Percentiles rank a stretch among this genome's conserved stretches.
phyloP scores from a whole-genome alignment of 306 rosid genomes.

The Canavalia gladiata region DNA sequence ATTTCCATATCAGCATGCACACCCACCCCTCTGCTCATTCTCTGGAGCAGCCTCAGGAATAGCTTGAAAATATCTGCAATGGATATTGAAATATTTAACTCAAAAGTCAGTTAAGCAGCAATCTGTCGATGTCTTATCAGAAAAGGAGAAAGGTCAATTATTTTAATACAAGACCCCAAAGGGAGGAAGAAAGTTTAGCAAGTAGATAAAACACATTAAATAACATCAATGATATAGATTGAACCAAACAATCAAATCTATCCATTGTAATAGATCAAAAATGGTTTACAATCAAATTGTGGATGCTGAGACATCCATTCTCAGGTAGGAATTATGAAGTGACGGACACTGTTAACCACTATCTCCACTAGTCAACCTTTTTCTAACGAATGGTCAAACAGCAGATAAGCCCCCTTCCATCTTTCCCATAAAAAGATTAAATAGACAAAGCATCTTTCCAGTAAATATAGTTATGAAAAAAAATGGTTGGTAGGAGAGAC shows the following conservation, averaged over 20 bases:
- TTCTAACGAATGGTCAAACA: neutral
- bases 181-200: neutral
- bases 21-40: slow-evolving; percentile 83
- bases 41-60: slow-evolving; percentile 83
- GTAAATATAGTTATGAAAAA: neutral
- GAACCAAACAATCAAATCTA: neutral
- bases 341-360: too few relatives aligned
- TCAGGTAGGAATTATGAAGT: neutral
- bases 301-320: slow-evolving; percentile 9
- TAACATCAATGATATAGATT: neutral
- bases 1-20: slow-evolving; percentile 77
- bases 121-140: neutral
- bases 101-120: slow-evolving; percentile 18
- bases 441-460: neutral
- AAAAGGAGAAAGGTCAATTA: slow-evolving; percentile 1
- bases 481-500: neutral
- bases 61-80: slow-evolving; percentile 92
- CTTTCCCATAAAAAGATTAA: neutral
- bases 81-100: slow-evolving; percentile 21
- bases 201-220: neutral
- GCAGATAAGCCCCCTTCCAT: neutral
- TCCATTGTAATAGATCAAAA: neutral
- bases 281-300: neutral
- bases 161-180: neutral
- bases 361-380: neutral